Conservation (phyloP, 768 basidiomycete species). For the Mycena capillaripes region DNA sequence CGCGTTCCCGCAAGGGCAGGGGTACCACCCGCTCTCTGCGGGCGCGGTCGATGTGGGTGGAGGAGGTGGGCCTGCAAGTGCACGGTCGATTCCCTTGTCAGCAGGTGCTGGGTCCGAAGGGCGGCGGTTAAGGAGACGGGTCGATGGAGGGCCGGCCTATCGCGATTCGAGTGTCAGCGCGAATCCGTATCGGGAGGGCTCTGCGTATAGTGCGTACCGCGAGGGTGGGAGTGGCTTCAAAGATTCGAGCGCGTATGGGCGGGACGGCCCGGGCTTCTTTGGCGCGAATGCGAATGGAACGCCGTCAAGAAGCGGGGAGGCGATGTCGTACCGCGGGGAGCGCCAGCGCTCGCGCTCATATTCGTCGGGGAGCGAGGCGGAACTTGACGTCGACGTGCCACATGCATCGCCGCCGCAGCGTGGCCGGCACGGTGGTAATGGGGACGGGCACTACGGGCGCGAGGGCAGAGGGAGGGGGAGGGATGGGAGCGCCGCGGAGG, state of each 20-base stretch:
- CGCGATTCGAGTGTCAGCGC: not conserved
- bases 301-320: not conserved
- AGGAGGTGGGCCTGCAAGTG: conserved; percentile 27
- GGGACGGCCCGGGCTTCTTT: not conserved
- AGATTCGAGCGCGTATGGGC: conserved; percentile 9
- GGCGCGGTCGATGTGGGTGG: conserved; percentile 35
- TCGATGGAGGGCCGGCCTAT: conserved; percentile 21
- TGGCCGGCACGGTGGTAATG: not conserved
- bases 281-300: not conserved
- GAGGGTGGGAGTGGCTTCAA: not conserved
- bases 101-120: not conserved
- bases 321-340: no score
- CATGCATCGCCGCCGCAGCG: not conserved
- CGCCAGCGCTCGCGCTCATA: not conserved
- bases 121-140: conserved; percentile 28
- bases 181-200: not conserved
- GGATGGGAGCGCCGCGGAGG: conserved; percentile 45
- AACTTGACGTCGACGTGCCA: conserved; percentile 42
- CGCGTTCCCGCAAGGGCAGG: not conserved
- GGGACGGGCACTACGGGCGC: conserved; percentile 23
- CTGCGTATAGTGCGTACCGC: not conserved
- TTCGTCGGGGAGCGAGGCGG: conserved; percentile 53
- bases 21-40: conserved; percentile 20
- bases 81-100: not conserved
- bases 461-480: conserved; percentile 44